Conservation (phyloP, 306 rosid genomes). For the Trichosanthes truncata region DNA sequence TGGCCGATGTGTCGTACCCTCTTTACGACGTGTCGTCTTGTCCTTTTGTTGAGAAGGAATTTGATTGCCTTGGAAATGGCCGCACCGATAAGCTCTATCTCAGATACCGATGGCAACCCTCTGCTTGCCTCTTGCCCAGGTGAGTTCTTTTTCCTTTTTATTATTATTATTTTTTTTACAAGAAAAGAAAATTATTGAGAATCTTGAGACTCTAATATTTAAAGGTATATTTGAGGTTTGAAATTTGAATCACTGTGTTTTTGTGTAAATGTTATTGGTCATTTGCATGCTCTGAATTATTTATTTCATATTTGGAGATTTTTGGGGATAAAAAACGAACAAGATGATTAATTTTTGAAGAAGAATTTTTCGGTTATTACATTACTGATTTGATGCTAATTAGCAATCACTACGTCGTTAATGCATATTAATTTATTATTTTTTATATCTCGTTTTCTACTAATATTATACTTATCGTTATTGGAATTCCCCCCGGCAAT, state of each 20-base stretch:
- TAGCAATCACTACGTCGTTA: background rate
- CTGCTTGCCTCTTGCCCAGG: slow-evolving; percentile 55
- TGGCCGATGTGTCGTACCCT: slow-evolving; percentile 44
- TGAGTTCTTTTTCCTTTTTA: background rate
- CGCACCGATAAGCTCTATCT: slow-evolving; percentile 59
- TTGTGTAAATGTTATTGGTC: no score
- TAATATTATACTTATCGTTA: background rate
- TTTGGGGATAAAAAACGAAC: no score
- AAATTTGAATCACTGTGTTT: background rate
- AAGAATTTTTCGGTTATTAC: background rate
- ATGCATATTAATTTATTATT: background rate
- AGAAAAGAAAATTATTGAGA: background rate
- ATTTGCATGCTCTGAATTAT: no score
- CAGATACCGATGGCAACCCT: slow-evolving; percentile 68
- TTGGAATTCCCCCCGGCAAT: background rate
- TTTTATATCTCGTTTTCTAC: background rate
- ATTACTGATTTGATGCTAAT: background rate
- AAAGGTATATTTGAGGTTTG: background rate
- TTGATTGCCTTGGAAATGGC: slow-evolving; percentile 50
- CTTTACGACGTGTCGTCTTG: slow-evolving; percentile 42
- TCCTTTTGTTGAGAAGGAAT: slow-evolving; percentile 44
- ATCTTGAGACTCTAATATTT: background rate
- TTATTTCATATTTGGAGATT: no score
- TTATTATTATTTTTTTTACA: background rate
- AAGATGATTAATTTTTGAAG: background rate